phyloP scores from a whole-genome alignment of 148 eudicot genomes.

The Rheum nobile region DNA sequence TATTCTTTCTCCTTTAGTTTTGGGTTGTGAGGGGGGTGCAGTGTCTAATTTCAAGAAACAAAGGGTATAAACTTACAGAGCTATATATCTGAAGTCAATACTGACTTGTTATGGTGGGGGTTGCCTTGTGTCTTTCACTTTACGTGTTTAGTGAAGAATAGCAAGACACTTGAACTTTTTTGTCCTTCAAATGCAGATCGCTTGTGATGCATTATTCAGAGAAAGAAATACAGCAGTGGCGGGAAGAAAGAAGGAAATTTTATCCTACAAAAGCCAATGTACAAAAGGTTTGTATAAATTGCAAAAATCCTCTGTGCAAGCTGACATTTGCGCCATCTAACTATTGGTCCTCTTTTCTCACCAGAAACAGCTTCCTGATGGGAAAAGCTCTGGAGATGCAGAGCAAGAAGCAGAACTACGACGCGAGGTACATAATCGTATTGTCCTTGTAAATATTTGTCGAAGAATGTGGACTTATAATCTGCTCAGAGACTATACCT shows the following conservation, averaged over 20 bases:
- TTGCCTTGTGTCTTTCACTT: neutral
- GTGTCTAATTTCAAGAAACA: too few species aligned
- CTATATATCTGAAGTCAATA: neutral
- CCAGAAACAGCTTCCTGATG: slow-evolving; percentile 41
- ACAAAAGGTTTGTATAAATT: slow-evolving; percentile 40
- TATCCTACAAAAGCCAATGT: slow-evolving; percentile 49
- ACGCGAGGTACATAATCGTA: slow-evolving; percentile 53
- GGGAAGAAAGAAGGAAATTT: slow-evolving; percentile 75
- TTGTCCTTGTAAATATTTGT: neutral
- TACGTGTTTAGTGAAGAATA: neutral
- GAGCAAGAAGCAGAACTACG: slow-evolving; percentile 43
- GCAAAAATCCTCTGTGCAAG: neutral
- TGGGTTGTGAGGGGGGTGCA: too few species aligned
- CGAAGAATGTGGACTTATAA: neutral
- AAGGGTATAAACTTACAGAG: too few species aligned
- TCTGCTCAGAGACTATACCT: too few species aligned
- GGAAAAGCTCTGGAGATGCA: slow-evolving; percentile 24
- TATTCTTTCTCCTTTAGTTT: too few species aligned
- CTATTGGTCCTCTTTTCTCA: slow-evolving; percentile 14
- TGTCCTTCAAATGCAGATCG: slow-evolving; percentile 31
- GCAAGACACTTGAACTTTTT: neutral
- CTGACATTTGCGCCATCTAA: neutral
- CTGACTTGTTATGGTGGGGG: neutral
- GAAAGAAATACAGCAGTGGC: slow-evolving; percentile 80
- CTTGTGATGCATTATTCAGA: slow-evolving; percentile 47